These are phyloP conservation scores for Chalciporus sp. DNA, from an alignment of 1,284 basidiomycete genomes.

Conservation along the genomic window DNA sequence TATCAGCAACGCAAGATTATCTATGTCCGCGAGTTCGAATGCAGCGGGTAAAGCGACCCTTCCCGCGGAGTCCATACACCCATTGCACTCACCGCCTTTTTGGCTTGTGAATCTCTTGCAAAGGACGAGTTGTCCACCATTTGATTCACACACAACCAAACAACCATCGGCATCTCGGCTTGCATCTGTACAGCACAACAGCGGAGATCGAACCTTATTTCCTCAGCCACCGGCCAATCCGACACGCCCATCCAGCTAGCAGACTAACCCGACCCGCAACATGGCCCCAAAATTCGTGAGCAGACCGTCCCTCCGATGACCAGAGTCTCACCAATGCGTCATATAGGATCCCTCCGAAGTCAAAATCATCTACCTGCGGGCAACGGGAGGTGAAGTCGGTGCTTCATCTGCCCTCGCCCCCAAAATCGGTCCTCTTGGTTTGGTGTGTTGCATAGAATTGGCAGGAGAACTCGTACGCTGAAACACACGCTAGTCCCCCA, in stretches of 20 bases:
- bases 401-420: slow-evolving; percentile 98
- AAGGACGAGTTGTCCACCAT: background rate
- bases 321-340: slow-evolving; percentile 18
- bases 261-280: slow-evolving; percentile 25
- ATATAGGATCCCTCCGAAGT: slow-evolving; percentile 87
- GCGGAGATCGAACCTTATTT: slow-evolving; percentile 57
- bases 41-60: slow-evolving; percentile 73
- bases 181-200: slow-evolving; percentile 54
- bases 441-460: slow-evolving; percentile 65
- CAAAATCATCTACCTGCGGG: slow-evolving; percentile 99
- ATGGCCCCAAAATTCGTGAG: slow-evolving; percentile 83
- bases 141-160: slow-evolving; percentile 26
- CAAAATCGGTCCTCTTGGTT: slow-evolving; percentile 99
- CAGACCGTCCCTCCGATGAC: slow-evolving; percentile 6
- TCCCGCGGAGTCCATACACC: slow-evolving; percentile 71
- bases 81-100: slow-evolving; percentile 56
- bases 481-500: slow-evolving; percentile 79
- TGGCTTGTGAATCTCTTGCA: slow-evolving; percentile 22
- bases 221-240: slow-evolving; percentile 24
- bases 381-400: slow-evolving; percentile 99
- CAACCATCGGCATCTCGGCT: slow-evolving; percentile 23
- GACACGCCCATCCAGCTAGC: slow-evolving; percentile 13
- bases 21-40: slow-evolving; percentile 78
- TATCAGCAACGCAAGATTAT: slow-evolving; percentile 84
- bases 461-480: background rate